These are phyloP conservation scores for Aristolochia contorta DNA, from an alignment of 164 flowering plant species.

Conservation along the genomic window DNA sequence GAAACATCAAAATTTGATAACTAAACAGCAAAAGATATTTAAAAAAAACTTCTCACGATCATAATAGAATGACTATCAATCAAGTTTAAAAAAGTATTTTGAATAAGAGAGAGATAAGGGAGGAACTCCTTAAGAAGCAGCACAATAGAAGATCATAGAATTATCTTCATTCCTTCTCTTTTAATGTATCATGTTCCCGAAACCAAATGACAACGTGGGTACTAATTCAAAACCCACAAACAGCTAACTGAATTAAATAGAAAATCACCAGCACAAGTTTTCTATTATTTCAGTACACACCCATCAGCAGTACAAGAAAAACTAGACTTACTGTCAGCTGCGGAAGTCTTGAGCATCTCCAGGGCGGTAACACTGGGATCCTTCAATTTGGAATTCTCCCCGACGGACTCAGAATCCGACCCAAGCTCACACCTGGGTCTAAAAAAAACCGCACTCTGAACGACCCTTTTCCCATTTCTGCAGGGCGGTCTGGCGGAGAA, in stretches of 20 bases:
- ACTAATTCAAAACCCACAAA: background rate
- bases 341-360: conserved; percentile 77
- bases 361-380: conserved; percentile 63
- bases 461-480: conserved; percentile 1
- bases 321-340: conserved; percentile 49
- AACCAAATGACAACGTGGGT: too few species aligned
- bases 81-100: too few species aligned
- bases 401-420: conserved; percentile 17
- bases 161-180: too few species aligned
- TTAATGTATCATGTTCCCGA: too few species aligned
- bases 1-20: too few species aligned
- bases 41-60: too few species aligned
- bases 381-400: conserved; percentile 15
- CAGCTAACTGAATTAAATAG: background rate
- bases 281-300: background rate
- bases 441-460: conserved; percentile 20
- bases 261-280: background rate
- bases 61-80: too few species aligned
- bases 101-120: too few species aligned
- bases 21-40: too few species aligned
- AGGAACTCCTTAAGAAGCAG: too few species aligned
- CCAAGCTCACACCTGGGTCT: conserved; percentile 31
- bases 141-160: too few species aligned
- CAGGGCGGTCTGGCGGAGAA: conserved; percentile 14
- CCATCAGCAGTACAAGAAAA: background rate